Base-by-base conservation (phyloP, 73 alveolate species). In the Paramecium biaurelia region DNA sequence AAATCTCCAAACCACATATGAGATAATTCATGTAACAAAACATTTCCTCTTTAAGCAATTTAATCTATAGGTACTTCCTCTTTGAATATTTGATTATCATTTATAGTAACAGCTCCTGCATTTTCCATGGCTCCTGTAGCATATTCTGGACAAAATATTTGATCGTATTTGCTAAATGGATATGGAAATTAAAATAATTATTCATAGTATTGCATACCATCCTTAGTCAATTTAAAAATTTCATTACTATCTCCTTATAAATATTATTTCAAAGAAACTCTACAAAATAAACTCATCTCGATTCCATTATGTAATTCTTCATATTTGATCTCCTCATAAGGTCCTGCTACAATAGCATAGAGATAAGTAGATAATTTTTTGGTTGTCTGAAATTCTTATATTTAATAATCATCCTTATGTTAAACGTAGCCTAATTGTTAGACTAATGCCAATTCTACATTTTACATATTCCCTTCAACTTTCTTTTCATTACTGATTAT, bases 1-100 rank as follows among this genome's bases (percentile, higher is more conserved):
- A 97, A 95, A 92, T 98, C 97, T 0, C 99, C 99, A 92, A 98
- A 98, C 99, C 99, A 98, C 99, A 97, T 97, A 93, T 98, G 99
- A n/a, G 99, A 97, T 18, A 98, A 92, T 85, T 98, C 99, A 93
- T 98, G 99, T n/a, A 97, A 96, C 10, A 95, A 84, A 23, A 99
- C 97, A 49, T 94, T 95, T 10, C 76, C 93, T 57, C 95, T 67
- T 32, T 37, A 45, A 7, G 76, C 76, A 24, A 32, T 42, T 56
- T 76, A 24, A 34, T 43, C 96, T 92, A 30, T 87, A 88, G 94
- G 93, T 3, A 96, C 97, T 18, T 96, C 98, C 15, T 94, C 98
- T 92, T 95, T 96, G 92, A 95, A 96, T 58, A 98, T 88, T 85
- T 97, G 98, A 9, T 88, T 88, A 89, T 98, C 99, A 92, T 98